Base-by-base conservation (phyloP, 140 eudicot species). In the Ambrosia hybrid region DNA sequence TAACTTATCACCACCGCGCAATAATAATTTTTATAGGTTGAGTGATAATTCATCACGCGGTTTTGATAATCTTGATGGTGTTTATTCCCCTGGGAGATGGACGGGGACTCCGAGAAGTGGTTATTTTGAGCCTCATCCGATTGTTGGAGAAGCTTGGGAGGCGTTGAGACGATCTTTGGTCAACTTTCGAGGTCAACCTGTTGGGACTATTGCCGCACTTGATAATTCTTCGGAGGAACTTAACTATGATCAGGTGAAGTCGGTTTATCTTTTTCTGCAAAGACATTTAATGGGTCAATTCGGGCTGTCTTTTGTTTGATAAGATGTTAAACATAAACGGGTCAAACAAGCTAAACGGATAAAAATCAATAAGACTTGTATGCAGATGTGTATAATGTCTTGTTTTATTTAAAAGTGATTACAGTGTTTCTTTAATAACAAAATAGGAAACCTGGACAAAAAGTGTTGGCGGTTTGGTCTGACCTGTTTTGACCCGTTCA, bases 191-290 rank as follows among this genome's bases (percentile, higher is more conserved):
- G 94, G 84, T 52, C 88, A 82, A 52, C 96, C 98, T 0, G 95
- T 92, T 36, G 98, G 98, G 70, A 92, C 98, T 5, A 89, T 92
- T 73, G 98, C 98, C 56, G 98, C 98, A 3, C 59, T 89, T 52
- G 98, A 92, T 61, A 81, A 89, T 76, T 92, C 98, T 71, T 68
- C 85, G 0, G 98, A 92, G 78, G 91, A 87, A 10, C 96, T 89
- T 64, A 92, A 92, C 70, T 92, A 92, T 73, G 98, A 92, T 81
- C 98, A 92, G 95, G 98, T 89, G 59, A 79, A 65, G 67, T 38
- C 36, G 0, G 2, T 51, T 26, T 45, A 33, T 3, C 46, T 60
- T 16, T 9, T 34, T 30, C 14, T 43, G 8, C 0, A 11, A 45
- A 11, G 13, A 10, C 36, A 30, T 7, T 6, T 3, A 60, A 34